Percentiles rank a stretch among this genome's conserved stretches.
Conservation (phyloP, 2,329 filamentous ascomycete genomes). For the Hypoxylon sp. region DNA sequence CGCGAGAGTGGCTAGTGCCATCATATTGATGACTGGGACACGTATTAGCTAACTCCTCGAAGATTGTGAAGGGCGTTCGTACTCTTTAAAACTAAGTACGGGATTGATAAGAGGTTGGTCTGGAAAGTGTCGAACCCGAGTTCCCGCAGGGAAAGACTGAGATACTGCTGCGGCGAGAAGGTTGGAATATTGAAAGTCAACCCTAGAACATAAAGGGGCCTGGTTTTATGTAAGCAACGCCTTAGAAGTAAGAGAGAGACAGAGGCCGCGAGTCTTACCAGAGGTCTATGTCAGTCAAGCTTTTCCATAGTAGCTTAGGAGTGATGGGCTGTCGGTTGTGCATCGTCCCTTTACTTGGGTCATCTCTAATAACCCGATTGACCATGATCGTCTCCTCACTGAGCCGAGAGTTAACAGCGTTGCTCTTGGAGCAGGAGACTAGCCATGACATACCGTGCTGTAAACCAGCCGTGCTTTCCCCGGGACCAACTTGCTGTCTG, state of each 20-base stretch:
- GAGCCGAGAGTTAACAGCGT: constrained; percentile 2
- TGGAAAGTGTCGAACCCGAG: constrained; percentile 66
- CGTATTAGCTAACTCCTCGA: constrained; percentile 2
- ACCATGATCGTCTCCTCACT: constrained; percentile 68
- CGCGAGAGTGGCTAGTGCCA: constrained; percentile 55
- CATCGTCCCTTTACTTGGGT: constrained; percentile 68
- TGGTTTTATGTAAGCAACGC: constrained; percentile 24
- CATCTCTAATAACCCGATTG: constrained; percentile 67
- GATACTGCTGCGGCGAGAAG: constrained; percentile 59
- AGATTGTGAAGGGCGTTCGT: constrained; percentile 29
- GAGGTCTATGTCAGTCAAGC: constrained; percentile 65
- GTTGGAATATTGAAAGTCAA: constrained; percentile 63
- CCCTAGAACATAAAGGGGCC: constrained; percentile 55
- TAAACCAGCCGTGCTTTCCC: constrained; percentile 66
- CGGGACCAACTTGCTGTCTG: constrained; percentile 63
- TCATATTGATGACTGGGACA: constrained; percentile 53
- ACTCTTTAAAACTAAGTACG: constrained; percentile 54
- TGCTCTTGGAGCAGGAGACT: background rate
- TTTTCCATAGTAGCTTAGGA: constrained; percentile 59
- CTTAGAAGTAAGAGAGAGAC: too few relatives aligned
- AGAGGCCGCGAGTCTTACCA: constrained; percentile 51
- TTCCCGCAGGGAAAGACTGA: constrained; percentile 64
- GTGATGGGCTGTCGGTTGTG: constrained; percentile 68
- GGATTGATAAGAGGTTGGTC: constrained; percentile 68
- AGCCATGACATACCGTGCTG: constrained; percentile 53